Conservation (phyloP, 169 alveolate genomes). For the Plasmodium ovale region DNA sequence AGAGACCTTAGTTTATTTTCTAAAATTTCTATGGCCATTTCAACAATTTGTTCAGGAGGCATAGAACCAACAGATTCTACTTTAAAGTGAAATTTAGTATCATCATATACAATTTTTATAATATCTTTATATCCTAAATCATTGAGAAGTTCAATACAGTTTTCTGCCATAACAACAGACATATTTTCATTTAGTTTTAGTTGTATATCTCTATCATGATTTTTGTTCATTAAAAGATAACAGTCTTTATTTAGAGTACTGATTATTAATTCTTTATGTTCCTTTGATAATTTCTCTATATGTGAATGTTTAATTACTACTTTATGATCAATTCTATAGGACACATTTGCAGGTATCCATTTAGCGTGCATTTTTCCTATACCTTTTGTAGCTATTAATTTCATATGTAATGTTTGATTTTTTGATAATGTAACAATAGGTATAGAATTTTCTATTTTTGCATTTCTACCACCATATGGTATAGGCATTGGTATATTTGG, state of each 20-base stretch:
- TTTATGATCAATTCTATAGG: slow-evolving; percentile 87
- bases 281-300: slow-evolving; percentile 81
- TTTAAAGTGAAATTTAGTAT: slow-evolving; percentile 84
- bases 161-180: slow-evolving; percentile 80
- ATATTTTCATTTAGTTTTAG: slow-evolving; percentile 60
- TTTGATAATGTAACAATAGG: slow-evolving; percentile 94
- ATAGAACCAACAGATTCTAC: slow-evolving; percentile 94
- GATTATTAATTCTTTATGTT: slow-evolving; percentile 55
- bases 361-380: slow-evolving; percentile 97
- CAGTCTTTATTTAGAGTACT: slow-evolving; percentile 59
- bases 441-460: slow-evolving; percentile 87
- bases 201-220: slow-evolving; percentile 39
- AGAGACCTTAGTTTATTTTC: slow-evolving; percentile 83
- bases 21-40: slow-evolving; percentile 89
- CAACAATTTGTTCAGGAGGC: slow-evolving; percentile 94
- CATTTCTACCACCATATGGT: slow-evolving; percentile 75
- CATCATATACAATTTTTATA: slow-evolving; percentile 83
- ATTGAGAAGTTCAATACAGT: slow-evolving; percentile 79
- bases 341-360: slow-evolving; percentile 96
- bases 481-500: slow-evolving; percentile 74
- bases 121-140: slow-evolving; percentile 84
- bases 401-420: slow-evolving; percentile 93
- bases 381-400: slow-evolving; percentile 96
- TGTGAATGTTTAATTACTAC: slow-evolving; percentile 79
- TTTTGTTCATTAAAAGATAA: slow-evolving; percentile 66